Evolutionary conservation across 805 yeast genomes (phyloP).

Genomic region (Myxozyma melibiosi): DNA sequence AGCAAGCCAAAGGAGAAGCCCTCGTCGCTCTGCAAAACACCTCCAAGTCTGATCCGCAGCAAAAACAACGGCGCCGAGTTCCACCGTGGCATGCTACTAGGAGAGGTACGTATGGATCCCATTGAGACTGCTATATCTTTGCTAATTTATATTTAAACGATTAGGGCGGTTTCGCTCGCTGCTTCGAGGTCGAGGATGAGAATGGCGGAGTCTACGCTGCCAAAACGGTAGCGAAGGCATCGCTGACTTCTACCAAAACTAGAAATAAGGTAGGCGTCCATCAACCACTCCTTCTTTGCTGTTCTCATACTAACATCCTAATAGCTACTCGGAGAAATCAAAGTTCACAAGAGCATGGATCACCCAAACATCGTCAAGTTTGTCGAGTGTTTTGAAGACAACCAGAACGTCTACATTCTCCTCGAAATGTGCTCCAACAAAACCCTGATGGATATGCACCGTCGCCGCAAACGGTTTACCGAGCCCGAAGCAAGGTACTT

Average conservation of each 20-base stretch:
- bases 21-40: constrained; percentile 91
- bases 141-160: no score
- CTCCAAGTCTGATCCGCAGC: constrained; percentile 89
- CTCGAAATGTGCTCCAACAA: constrained; percentile 95
- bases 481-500: constrained; percentile 91
- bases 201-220: constrained; percentile 90
- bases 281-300: neutral
- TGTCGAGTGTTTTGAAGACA: constrained; percentile 96
- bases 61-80: constrained; percentile 78
- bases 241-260: constrained; percentile 88
- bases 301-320: constrained; percentile 26
- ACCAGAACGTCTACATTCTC: constrained; percentile 86
- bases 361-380: constrained; percentile 92
- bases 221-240: constrained; percentile 95
- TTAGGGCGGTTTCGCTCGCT: constrained; percentile 94
- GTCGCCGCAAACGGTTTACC: constrained; percentile 76
- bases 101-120: constrained; percentile 64
- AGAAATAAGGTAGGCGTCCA: constrained; percentile 49
- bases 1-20: constrained; percentile 82
- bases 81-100: constrained; percentile 85
- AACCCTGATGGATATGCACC: constrained; percentile 87
- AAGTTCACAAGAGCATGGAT: constrained; percentile 85
- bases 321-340: constrained; percentile 87
- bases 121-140: neutral
- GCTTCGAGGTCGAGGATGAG: constrained; percentile 94